Conservation (phyloP, 75 land plant species). For the Selaginella tamariscina region DNA sequence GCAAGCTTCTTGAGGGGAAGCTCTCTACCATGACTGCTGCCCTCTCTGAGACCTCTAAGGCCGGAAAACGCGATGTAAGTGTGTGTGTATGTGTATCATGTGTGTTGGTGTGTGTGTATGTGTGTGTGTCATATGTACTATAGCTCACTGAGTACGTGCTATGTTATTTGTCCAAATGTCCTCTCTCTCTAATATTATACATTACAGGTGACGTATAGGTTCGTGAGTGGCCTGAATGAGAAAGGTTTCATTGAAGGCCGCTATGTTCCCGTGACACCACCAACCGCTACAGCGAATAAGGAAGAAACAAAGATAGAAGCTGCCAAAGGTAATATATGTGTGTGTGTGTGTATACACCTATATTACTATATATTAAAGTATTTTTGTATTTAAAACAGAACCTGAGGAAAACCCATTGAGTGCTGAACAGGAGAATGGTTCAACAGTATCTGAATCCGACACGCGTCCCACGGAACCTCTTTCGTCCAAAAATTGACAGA, state of each 20-base stretch:
- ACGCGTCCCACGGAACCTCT: too few species aligned
- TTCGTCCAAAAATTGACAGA: background rate
- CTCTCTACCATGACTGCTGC: constrained; percentile 36
- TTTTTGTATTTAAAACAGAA: too few species aligned
- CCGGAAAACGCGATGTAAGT: constrained; percentile 25
- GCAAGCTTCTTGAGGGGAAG: constrained; percentile 38
- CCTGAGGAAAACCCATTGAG: background rate
- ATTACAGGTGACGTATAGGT: constrained; percentile 36
- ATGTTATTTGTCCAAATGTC: background rate
- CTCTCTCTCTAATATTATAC: background rate
- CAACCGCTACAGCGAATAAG: too few species aligned
- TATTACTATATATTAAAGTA: too few species aligned
- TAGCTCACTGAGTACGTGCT: background rate
- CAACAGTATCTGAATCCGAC: background rate
- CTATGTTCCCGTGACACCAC: constrained; percentile 29
- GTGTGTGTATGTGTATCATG: too few species aligned
- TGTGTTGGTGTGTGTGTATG: too few species aligned
- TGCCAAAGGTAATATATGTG: too few species aligned
- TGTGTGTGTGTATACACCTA: too few species aligned
- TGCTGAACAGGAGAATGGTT: background rate
- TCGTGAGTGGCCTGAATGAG: constrained; percentile 37
- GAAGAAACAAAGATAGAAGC: background rate
- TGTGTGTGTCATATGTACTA: too few species aligned
- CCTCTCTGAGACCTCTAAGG: constrained; percentile 23
- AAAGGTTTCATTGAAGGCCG: constrained; percentile 41